Base-by-base conservation (phyloP, 495 filamentous ascomycete species). In the Aspergillus nanangensis region DNA sequence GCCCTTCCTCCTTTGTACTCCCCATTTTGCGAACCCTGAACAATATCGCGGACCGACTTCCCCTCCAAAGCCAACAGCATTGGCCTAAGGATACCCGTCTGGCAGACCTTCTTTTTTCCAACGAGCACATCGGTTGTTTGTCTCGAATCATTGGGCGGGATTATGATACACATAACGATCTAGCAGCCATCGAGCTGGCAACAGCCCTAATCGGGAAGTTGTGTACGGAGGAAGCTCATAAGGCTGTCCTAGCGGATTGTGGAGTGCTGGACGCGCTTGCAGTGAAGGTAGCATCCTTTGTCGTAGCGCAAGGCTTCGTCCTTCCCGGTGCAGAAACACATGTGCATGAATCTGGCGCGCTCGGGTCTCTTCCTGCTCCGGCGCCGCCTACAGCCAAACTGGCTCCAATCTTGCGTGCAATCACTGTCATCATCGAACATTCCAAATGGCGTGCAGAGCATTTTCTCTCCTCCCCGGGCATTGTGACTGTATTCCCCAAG, bases 231-330 rank as follows among this genome's bases (percentile, higher is more conserved):
- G 82, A 88, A 51, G 61, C 63, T 1, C 85, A 94, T 44, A 87
- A 86, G 60, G 76, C 77, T 25, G 56, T 74, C 13, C 60, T 96
- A 43, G 79, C 84, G n/a, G 79, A 80, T 31, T 72, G 69, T 11
- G 84, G 88, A 15, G 75, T 95, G 8, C 70, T 97, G 40, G 88
- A 96, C 60, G 80, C 83, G 11, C 74, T 98, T 23, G 88, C 88
- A 9, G 74, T 83, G 10, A 83, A 82, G 48, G 62, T 96, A 46
- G 87, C 88, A 14, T 79, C 82, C 13, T 87, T 91, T 56, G 77
- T 84, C 27, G 78, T 85, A 8, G 66, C 75, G 1, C 73, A 84
- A 38, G 87, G 84, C 8, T 80, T 83, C 48, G 78, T 84, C 24
- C 54, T 84, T 13, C 82, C 84, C 5, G 76, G 65, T 22, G 63